Evolutionary conservation across 108 stramenopile genomes (phyloP), one percentile per base, ranked within the genome.

Genomic region (Schizochytrium sp.): DNA sequence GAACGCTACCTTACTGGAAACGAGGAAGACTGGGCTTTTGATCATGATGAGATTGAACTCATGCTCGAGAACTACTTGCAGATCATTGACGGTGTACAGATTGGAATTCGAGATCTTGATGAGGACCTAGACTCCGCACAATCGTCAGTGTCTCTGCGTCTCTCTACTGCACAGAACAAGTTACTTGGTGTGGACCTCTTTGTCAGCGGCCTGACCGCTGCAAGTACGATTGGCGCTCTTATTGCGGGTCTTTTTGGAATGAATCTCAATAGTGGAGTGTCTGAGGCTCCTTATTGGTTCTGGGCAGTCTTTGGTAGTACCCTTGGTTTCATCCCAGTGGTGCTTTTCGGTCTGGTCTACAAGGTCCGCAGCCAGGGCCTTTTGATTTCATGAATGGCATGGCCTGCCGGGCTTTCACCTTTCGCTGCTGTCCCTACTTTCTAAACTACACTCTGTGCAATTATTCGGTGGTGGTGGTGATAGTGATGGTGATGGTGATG

Each of bases 1-100:
- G 76, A 83, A 53, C 76, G 47, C 76, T 83, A 83, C 55, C 47
- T 55, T 17, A 55, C 47, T 17, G 76, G 53, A 17, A 49, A 55
- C 28, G 76, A 83, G 76, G 76, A 83, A 13, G 76, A 83, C 15
- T 83, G 76, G 76, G 76, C 47, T 12, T 83, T 83, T 1, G 76
- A 83, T 42, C 76, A 83, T 28, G 76, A 83, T 10, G 76, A 83
- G 76, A 28, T 83, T 38, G 76, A 83, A 53, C 76, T 83, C 50
- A 83, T 83, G 47, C 76, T 83, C 50, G 76, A 83, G 47, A 55
- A 55, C 28, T 83, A 83, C 28, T 50, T 83, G 45, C 76, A 83
- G 53, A 55, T 55, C 55, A 55, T 83, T 42, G 76, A 83, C 28
- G 76, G 76, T 1, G 53, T 83, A 10, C 76, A 83, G 53, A 83